A percentile compares a stretch with the other conserved stretches of the same genome.
Evolutionary conservation across 306 rosid genomes (phyloP).

Genomic region (Prunus mongolica): DNA sequence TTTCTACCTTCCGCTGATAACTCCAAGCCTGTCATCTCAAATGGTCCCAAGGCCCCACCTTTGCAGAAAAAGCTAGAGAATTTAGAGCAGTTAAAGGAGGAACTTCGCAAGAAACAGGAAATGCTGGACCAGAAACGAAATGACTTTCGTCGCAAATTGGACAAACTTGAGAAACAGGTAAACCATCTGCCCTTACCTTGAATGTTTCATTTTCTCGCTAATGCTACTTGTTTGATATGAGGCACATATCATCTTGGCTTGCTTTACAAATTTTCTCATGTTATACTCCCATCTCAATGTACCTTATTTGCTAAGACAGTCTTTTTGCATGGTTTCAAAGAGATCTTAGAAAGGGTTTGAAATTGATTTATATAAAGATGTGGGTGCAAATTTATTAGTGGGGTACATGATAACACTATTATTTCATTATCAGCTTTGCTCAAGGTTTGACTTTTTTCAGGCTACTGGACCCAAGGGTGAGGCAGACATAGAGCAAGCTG

Average conservation of each 20-base stretch:
- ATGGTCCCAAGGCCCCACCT: slow-evolving; percentile 64
- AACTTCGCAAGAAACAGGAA: slow-evolving; percentile 95
- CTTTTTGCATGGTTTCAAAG: slow-evolving; percentile 11
- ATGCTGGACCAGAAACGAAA: slow-evolving; percentile 86
- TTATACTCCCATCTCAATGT: neutral
- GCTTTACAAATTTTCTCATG: neutral
- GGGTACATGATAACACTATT: neutral
- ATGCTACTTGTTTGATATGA: slow-evolving; percentile 6
- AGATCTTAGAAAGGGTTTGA: slow-evolving; percentile 4
- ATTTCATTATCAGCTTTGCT: slow-evolving; percentile 14
- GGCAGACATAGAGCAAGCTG: slow-evolving; percentile 50
- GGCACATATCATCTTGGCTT: slow-evolving; percentile 7
- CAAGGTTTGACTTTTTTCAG: slow-evolving; percentile 43
- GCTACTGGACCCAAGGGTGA: slow-evolving; percentile 70
- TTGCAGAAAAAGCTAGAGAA: slow-evolving; percentile 74
- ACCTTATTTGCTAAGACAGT: neutral
- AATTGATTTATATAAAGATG: neutral
- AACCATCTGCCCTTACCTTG: slow-evolving; percentile 11
- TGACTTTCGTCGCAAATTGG: slow-evolving; percentile 73
- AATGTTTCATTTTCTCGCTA: neutral
- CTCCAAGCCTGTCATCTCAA: slow-evolving; percentile 42
- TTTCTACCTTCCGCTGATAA: slow-evolving; percentile 49
- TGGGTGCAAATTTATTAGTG: slow-evolving; percentile 5
- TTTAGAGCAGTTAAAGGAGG: slow-evolving; percentile 82
- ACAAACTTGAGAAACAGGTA: slow-evolving; percentile 85